Evolutionary conservation across 805 yeast species (phyloP), one percentile per base, ranked within the genome.

Genomic region (Candida boidinii): DNA sequence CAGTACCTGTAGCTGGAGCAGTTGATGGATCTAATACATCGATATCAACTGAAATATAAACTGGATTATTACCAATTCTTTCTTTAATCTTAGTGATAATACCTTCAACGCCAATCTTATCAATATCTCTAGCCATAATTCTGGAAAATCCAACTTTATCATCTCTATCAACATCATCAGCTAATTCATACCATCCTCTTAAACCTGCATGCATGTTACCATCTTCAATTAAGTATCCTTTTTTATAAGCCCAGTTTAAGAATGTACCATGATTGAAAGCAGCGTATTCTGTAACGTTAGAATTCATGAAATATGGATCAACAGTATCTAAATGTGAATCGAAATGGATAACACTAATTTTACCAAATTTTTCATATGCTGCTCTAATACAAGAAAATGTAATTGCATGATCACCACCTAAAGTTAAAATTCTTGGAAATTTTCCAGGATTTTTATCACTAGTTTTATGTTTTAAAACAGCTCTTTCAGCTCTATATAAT

Each of bases 1-100:
- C 73, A 4, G 88, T 79, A n/a, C 88, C 88, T 1, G 88, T 80
- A 0, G 80, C 87, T 10, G 86, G 85, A 1, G 85, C 85, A 34
- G 63, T 56, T 5, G 81, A 74, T 1, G 87, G 86, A 48, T 80
- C 87, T 37, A 80, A 56, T 6, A 74, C 79, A 48, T 77, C 83
- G 30, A 73, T 71, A 48, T 66, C 72, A 27, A 66, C 60, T 2
- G 66, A 51, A 13, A 66, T 56, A 44, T 66, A 66, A 7, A 64
- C 68, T 1, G 69, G 70, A n/a, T 47, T 39, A 26, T 38, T 39
- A 2, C 62, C 62, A 1, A 66, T 54, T 4, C 49, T 38, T 4
- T 47, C 38, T 30, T 51, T 58, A 16, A 68, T 49, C n/a, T 46
- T 44, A 4, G 49, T 38, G 9, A 60, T 46, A 7, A 68, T 58